phyloP scores from a whole-genome alignment of 2,329 filamentous ascomycete species.

The Orbilia brochopaga region DNA sequence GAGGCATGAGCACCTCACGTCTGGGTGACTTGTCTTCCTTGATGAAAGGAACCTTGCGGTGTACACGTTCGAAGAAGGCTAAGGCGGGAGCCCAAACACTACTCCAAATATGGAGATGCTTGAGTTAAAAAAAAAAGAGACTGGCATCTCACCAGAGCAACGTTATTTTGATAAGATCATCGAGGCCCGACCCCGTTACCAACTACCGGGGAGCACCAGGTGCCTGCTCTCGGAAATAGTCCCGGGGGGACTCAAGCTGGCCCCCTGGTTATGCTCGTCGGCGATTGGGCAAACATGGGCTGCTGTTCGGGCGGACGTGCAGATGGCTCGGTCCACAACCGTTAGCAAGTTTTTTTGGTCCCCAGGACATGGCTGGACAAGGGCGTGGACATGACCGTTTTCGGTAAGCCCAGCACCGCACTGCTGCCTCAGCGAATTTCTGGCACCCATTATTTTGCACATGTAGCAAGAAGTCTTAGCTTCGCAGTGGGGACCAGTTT shows the following conservation, averaged over 20 bases:
- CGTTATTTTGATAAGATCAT: slow-evolving; percentile 29
- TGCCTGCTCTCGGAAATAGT: neutral
- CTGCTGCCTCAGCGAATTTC: slow-evolving; percentile 23
- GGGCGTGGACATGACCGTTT: slow-evolving; percentile 14
- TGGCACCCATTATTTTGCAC: slow-evolving; percentile 29
- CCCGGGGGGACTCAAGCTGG: slow-evolving; percentile 7
- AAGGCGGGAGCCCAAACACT: neutral
- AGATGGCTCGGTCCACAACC: slow-evolving; percentile 7
- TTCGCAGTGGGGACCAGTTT: slow-evolving; percentile 1
- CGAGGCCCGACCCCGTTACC: slow-evolving; percentile 1
- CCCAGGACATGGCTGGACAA: slow-evolving; percentile 28
- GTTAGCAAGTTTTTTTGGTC: neutral
- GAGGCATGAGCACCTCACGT: slow-evolving; percentile 14
- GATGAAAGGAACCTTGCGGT: neutral
- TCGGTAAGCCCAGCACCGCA: slow-evolving; percentile 26
- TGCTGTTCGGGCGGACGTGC: slow-evolving; percentile 24
- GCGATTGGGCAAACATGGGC: slow-evolving; percentile 1
- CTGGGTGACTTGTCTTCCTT: slow-evolving; percentile 24
- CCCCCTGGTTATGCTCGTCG: slow-evolving; percentile 1
- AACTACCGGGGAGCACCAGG: neutral
- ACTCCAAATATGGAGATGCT: slow-evolving; percentile 34
- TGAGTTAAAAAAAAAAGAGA: neutral
- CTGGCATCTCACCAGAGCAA: slow-evolving; percentile 19
- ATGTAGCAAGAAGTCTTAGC: slow-evolving; percentile 42
- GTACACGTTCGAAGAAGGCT: slow-evolving; percentile 1